Conservation (phyloP, 1,139 yeast species). For the Pichia cactophila region DNA sequence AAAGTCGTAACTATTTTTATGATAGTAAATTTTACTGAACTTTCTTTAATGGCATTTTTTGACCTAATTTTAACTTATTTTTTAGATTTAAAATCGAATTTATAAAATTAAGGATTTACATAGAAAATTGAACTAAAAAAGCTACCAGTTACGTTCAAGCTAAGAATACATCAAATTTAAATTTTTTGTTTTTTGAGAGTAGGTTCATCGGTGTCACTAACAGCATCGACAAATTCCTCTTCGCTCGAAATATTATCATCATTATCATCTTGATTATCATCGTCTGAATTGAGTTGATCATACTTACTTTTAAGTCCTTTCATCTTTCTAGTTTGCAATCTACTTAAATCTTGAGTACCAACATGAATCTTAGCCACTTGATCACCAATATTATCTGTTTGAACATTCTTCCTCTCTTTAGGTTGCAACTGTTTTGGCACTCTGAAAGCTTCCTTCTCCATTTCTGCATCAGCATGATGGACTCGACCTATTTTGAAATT, state of each 20-base stretch:
- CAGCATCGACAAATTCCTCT: constrained; percentile 20
- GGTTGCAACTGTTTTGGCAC: constrained; percentile 78
- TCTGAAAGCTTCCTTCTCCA: constrained; percentile 82
- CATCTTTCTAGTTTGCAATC: constrained; percentile 95
- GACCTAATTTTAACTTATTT: constrained; percentile 3
- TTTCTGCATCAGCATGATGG: constrained; percentile 76
- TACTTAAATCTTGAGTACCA: constrained; percentile 87
- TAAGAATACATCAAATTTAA: no score
- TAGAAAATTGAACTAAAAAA: neutral
- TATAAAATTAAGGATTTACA: neutral
- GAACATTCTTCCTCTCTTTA: constrained; percentile 82
- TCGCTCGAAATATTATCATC: constrained; percentile 27
- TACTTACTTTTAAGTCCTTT: constrained; percentile 87
- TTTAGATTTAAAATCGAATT: neutral
- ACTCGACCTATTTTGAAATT: constrained; percentile 90
- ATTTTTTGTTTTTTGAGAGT: constrained; percentile 31
- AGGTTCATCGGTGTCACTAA: constrained; percentile 26
- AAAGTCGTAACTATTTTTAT: constrained; percentile 3
- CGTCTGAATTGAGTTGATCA: constrained; percentile 63
- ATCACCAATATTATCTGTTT: constrained; percentile 87
- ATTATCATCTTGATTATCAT: constrained; percentile 34
- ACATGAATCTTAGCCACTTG: constrained; percentile 94
- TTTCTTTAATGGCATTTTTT: neutral
- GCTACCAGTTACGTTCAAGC: no score
- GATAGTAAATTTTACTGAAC: constrained; percentile 17